Conservation (phyloP, 768 basidiomycete genomes). For the Gloeophyllum trabeum region DNA sequence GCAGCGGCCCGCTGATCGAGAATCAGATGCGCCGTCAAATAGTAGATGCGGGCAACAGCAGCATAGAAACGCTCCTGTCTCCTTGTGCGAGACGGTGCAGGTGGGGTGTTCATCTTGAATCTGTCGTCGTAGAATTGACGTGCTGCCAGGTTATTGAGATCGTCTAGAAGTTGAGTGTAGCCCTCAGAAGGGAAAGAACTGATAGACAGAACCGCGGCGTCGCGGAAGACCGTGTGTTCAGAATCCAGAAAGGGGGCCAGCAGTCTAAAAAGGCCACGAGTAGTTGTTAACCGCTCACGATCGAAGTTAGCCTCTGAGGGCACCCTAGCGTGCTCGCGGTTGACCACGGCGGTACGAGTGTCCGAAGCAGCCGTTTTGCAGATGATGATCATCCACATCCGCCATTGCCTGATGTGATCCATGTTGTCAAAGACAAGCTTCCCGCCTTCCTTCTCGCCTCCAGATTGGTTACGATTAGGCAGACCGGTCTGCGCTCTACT, state of each 20-base stretch:
- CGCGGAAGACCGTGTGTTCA: constrained; percentile 74
- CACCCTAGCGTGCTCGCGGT: constrained; percentile 55
- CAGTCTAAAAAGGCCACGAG: constrained; percentile 74
- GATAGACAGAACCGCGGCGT: constrained; percentile 80
- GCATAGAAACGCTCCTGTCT: constrained; percentile 75
- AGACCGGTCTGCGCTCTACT: constrained; percentile 37
- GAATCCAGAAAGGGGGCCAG: constrained; percentile 82
- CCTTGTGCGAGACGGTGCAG: constrained; percentile 44
- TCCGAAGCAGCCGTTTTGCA: constrained; percentile 75
- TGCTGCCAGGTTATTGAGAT: constrained; percentile 68
- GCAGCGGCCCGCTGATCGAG: constrained; percentile 58
- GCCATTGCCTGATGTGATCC: constrained; percentile 64
- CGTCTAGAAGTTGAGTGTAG: constrained; percentile 76
- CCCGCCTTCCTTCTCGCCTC: constrained; percentile 38
- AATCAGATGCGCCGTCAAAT: constrained; percentile 69
- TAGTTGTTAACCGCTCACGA: constrained; percentile 72
- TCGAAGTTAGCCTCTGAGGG: constrained; percentile 70
- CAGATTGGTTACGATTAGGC: constrained; percentile 25
- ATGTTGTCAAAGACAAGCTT: constrained; percentile 47
- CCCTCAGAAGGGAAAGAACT: constrained; percentile 72
- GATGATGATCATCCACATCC: constrained; percentile 75
- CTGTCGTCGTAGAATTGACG: constrained; percentile 80
- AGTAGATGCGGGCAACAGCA: constrained; percentile 82
- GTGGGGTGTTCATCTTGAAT: constrained; percentile 31
- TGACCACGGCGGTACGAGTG: constrained; percentile 37